Evolutionary conservation across 257 asterid genomes (phyloP).

Genomic region (Lithospermum erythrorhizon): DNA sequence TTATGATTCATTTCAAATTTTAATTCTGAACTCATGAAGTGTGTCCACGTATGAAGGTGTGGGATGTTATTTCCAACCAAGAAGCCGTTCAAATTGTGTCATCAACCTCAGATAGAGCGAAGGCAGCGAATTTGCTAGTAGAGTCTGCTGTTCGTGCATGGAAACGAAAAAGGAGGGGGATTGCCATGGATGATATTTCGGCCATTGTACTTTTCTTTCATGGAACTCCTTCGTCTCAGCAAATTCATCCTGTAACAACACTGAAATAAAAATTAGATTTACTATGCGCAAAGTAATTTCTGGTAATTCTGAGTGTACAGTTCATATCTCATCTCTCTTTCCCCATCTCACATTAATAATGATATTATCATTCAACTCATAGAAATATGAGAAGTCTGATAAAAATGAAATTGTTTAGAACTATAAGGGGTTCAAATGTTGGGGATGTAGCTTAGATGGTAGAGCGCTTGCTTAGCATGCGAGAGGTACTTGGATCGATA

Average conservation of each 20-base stretch:
- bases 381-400: too few species aligned
- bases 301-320: not conserved
- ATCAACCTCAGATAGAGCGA: slow-evolving; percentile 34
- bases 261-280: slow-evolving; percentile 10
- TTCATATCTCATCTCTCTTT: not conserved
- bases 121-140: slow-evolving; percentile 67
- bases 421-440: too few species aligned
- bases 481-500: slow-evolving; percentile 98
- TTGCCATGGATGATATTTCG: slow-evolving; percentile 91
- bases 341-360: too few species aligned
- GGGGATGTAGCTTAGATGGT: slow-evolving; percentile 99
- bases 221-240: slow-evolving; percentile 28
- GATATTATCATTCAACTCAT: too few species aligned
- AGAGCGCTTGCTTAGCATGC: slow-evolving; percentile 99
- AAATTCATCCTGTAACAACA: slow-evolving; percentile 24
- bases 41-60: slow-evolving; percentile 41
- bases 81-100: slow-evolving; percentile 81
- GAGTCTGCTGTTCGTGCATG: slow-evolving; percentile 60
- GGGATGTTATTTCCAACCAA: slow-evolving; percentile 91
- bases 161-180: slow-evolving; percentile 67
- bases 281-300: not conserved
- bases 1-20: not conserved
- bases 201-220: slow-evolving; percentile 76
- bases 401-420: too few species aligned
- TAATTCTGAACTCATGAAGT: too few species aligned